Base-by-base conservation (phyloP, 768 basidiomycete species). In the Naganishia onofrii region DNA sequence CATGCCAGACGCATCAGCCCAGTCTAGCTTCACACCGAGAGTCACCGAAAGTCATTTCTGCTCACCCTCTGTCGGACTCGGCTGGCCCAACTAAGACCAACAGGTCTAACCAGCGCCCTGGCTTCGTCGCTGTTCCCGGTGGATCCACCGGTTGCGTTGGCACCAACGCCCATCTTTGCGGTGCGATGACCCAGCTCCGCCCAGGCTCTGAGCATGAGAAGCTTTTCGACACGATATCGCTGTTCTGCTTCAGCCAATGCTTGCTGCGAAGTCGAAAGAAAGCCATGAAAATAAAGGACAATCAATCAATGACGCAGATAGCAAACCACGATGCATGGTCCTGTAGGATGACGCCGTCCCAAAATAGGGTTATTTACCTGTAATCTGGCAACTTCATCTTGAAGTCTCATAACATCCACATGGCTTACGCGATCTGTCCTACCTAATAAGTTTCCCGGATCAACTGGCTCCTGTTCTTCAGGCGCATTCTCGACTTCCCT, bases 381-480 rank as follows among this genome's bases (percentile, higher is more conserved):
- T 9, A 92, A 81, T 32, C 86, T 83, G 73, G 85, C 85, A 73
- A 90, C 87, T 74, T 89, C 87, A 0, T 86, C 83, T 54, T 87
- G 85, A 80, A 87, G 86, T 74, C 82, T 86, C 10, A 84, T 84
- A 76, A 91, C 88, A 0, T 87, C 87, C 74, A 93, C 92, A n/a
- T 28, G n/a, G 17, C 54, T 15, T 32, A 2, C 23, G 88, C 88
- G 76, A 89, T 88, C 2, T 42, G 5, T 76, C 92, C 90, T 74
- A 89, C 90, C 82, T 93, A 89, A 32, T 92, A 84, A 73, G 90
- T 90, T 82, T 96, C 93, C 79, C 95, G 93, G 36, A 88, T 85
- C 78, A 51, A 36, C 29, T 26, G 32, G 8, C n/a, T 23, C 31
- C 42, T n/a, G 31, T 17, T 58, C 34, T 7, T 8, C 34, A 23